Evolutionary conservation across 2,329 filamentous ascomycete species (phyloP), one percentile per base, ranked within the genome.

Genomic region (Neopestalotiopsis clavispora): DNA sequence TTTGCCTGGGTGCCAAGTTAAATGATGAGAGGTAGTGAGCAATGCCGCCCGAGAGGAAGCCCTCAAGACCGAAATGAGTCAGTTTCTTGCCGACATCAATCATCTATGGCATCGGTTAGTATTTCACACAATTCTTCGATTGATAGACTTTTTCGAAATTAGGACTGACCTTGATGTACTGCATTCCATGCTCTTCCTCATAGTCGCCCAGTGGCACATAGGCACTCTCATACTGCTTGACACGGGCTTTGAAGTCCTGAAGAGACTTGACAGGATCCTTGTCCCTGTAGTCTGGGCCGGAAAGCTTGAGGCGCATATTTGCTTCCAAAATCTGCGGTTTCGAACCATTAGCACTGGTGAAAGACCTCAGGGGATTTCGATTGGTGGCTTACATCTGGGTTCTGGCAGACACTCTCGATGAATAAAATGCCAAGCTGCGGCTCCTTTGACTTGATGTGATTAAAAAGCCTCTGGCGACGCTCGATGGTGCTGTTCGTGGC

Each of bases 21-120:
- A 99, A 99, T 74, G 97, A 98, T 60, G 96, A 92, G 10, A 99
- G 87, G 76, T 98, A 99, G 72, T 95, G 97, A 68, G 96, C 94
- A 67, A 97, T 96, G 71, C 96, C 94, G 52, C 93, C 93, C 68
- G 94, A 94, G 63, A 99, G 86, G 80, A 99, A 99, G 5, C 96
- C 96, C 73, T 92, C 92, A 70, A 98, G 90, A 71, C 96, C 93
- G 78, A 97, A 93, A 61, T 95, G 93, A 58, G 98, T 90, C 70
- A 98, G 88, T 81, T 99, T 99, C 70, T 95, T 90, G 57, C 96
- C 96, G 2, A 99, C 96, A 79, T 99, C 96, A 72, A 98, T 94
- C 92, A 98, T 97, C 84, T 94, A 73, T 23, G 6, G 23, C 52
- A 59, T 49, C 10, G 30, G 69, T 81, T 71, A 83, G 78, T 66